These are phyloP conservation scores for Microbotryomycetes sp. DNA, from an alignment of 1,284 basidiomycete genomes.

Conservation along the genomic window DNA sequence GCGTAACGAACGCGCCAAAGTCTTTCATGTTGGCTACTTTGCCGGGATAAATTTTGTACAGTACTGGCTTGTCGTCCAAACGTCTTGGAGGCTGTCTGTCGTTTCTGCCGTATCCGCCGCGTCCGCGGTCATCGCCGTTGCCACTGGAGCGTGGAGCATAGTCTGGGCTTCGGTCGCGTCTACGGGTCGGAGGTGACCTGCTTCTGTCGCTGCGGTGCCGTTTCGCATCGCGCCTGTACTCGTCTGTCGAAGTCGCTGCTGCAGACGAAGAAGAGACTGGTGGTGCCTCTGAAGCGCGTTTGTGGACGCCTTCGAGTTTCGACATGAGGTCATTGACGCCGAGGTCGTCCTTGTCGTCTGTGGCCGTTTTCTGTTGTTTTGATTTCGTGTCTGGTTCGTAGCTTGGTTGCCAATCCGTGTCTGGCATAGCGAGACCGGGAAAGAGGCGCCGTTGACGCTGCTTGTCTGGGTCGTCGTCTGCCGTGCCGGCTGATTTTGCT, in stretches of 20 bases:
- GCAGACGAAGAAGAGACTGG: constrained; percentile 44
- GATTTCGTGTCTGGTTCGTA: constrained; percentile 6
- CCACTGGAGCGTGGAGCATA: constrained; percentile 32
- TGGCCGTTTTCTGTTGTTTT: constrained; percentile 44
- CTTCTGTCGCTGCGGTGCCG: constrained; percentile 42
- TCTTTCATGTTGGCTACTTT: constrained; percentile 81
- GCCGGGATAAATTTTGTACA: constrained; percentile 93
- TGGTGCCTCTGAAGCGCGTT: constrained; percentile 51
- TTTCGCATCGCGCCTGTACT: constrained; percentile 43
- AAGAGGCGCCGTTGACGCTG: constrained; percentile 78
- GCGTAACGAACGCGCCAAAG: constrained; percentile 85
- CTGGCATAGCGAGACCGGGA: constrained; percentile 79
- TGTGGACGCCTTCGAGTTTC: constrained; percentile 52
- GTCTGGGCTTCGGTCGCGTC: constrained; percentile 22
- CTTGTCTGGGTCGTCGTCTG: constrained; percentile 48
- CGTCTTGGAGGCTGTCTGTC: constrained; percentile 37
- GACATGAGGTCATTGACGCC: constrained; percentile 29
- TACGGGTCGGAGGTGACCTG: constrained; percentile 45
- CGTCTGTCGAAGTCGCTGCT: constrained; percentile 35
- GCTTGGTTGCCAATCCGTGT: constrained; percentile 52
- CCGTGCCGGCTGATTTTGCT: constrained; percentile 41
- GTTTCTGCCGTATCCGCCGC: constrained; percentile 25
- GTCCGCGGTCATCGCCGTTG: constrained; percentile 11
- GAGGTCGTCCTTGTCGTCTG: constrained; percentile 38
- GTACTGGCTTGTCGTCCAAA: constrained; percentile 71